Evolutionary conservation across 225 moss, liverwort and hornwort genomes (phyloP).

Genomic region (Polytrichum commune): DNA sequence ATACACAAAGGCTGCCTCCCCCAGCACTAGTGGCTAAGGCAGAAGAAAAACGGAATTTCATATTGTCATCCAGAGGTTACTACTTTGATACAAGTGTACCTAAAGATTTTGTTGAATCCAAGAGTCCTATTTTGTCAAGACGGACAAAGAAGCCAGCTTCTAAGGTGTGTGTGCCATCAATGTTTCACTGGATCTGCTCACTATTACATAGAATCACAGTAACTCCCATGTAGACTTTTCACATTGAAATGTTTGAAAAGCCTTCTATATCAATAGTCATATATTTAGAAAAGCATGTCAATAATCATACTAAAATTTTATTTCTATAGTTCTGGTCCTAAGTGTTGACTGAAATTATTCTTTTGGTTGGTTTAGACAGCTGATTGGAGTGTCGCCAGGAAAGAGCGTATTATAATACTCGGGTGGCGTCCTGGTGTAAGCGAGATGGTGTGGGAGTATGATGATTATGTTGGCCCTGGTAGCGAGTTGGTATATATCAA

Average conservation of each 20-base stretch:
- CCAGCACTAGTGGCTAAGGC: conserved; percentile 42
- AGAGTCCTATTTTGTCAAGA: conserved; percentile 13
- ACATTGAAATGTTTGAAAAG: no score
- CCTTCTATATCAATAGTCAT: no score
- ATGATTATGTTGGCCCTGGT: conserved; percentile 69
- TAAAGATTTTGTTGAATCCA: conserved; percentile 18
- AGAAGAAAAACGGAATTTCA: conserved; percentile 23
- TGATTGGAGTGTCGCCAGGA: conserved; percentile 55
- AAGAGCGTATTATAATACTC: conserved; percentile 58
- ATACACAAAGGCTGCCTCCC: conserved; percentile 55
- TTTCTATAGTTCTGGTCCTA: neutral
- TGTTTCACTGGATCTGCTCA: no score
- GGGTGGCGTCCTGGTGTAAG: conserved; percentile 79
- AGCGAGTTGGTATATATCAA: conserved; percentile 49
- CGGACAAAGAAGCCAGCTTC: conserved; percentile 34
- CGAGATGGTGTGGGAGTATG: conserved; percentile 79
- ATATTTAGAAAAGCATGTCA: no score
- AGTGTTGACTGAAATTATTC: conserved; percentile 12
- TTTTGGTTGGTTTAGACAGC: conserved; percentile 41
- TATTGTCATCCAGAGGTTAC: conserved; percentile 14
- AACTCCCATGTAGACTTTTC: no score
- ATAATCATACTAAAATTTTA: no score
- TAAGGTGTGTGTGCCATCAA: conserved; percentile 34
- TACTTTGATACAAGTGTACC: conserved; percentile 11
- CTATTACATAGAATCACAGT: no score